Base-by-base conservation (phyloP, 208 protist genomes). In the Dictyostelium gargantuum region DNA sequence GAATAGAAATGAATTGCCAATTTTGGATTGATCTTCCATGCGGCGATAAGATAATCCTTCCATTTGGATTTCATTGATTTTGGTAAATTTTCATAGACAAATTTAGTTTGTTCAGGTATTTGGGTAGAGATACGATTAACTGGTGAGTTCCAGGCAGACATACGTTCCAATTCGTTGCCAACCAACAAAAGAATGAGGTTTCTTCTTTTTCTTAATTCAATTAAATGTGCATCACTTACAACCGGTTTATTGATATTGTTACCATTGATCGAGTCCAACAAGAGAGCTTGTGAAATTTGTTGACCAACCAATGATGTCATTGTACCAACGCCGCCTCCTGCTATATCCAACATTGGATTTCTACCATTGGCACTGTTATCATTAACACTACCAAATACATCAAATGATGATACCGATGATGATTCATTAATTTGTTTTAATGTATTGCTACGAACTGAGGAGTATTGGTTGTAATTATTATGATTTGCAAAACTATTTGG, bases 141-240 rank as follows among this genome's bases (percentile, higher is more conserved):
- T 35, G 93, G 93, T 42, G 86, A 95, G 21, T 93, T 95, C 93
- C 93, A 95, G 6, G 91, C 93, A 5, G 84, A 74, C 70, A 95
- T 94, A 32, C 91, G 23, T 15, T 95, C 93, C 6, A 95, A 82
- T 70, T 95, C 93, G 75, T 95, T 94, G 15, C 93, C 92, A 77
- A 95, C 84, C 19, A 95, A 66, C 17, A 95, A 32, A 13, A 94
- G 13, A 26, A 95, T 80, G 17, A 95, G 21, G 21, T 94, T 93
- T 44, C 80, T 40, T 11, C 46, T n/a, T 15, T 73, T 77, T 56
- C 73, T 75, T 1, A 86, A 48, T 5, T 93, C 91, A 10, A 66
- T 58, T n/a, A 80, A 6, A 10, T 70, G 15, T 13, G 29, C 19
- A n/a, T 93, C 75, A 32, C 9, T 73, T 3, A 84, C 21, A 10